Conservation (phyloP, 257 asterid genomes). For the Nemophila menziesii region DNA sequence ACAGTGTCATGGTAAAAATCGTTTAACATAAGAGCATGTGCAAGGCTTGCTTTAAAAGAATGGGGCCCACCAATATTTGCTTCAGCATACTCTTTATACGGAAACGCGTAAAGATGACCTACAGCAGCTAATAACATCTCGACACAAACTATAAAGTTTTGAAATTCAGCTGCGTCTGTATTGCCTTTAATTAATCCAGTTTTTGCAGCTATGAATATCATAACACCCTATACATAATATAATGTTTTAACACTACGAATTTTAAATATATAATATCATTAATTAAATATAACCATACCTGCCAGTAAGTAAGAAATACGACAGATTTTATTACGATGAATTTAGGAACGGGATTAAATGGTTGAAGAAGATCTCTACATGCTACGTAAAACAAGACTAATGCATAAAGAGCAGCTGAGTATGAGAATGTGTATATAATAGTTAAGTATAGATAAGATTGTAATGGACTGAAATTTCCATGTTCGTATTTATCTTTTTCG, state of each 20-base stretch:
- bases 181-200: constrained; percentile 57
- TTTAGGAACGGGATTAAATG: constrained; percentile 96
- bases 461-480: constrained; percentile 75
- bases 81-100: constrained; percentile 93
- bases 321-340: constrained; percentile 90
- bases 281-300: constrained; percentile 47
- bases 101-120: constrained; percentile 88
- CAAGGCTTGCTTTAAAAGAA: constrained; percentile 71
- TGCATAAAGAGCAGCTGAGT: constrained; percentile 87
- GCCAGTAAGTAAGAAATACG: constrained; percentile 96
- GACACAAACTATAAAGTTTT: constrained; percentile 72
- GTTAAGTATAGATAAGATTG: constrained; percentile 95
- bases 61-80: constrained; percentile 69
- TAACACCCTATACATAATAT: constrained; percentile 51
- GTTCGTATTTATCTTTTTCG: constrained; percentile 85
- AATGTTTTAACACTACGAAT: not conserved
- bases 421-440: constrained; percentile 82
- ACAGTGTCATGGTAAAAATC: constrained; percentile 95
- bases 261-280: not conserved
- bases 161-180: constrained; percentile 88
- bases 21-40: constrained; percentile 74
- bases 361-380: constrained; percentile 90
- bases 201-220: constrained; percentile 94
- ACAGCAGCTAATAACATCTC: constrained; percentile 97
- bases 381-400: constrained; percentile 89